Percentiles rank a stretch among this genome's conserved stretches.
Evolutionary conservation across 176 grass and related monocot species (phyloP).

Genomic region (Guadua angustifolia): DNA sequence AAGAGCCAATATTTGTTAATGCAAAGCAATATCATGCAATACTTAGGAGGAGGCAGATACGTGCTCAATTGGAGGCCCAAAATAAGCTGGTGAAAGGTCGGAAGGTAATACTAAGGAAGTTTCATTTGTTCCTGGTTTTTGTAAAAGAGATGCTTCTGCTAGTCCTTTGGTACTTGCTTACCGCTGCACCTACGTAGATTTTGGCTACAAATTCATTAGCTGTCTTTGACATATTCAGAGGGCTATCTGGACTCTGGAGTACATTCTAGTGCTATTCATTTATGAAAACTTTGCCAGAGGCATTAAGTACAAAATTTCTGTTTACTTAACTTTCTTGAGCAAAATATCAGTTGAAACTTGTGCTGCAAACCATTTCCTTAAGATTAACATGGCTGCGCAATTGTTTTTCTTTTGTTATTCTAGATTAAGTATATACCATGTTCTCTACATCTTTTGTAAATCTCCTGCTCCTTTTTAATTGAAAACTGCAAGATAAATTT

Average conservation of each 20-base stretch:
- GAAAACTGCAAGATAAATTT: neutral
- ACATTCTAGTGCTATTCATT: conserved; percentile 17
- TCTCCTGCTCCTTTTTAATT: conserved; percentile 16
- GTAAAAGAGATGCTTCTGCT: conserved; percentile 25
- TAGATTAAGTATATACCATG: neutral
- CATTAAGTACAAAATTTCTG: neutral
- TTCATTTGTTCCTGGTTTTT: neutral
- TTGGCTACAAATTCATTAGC: conserved; percentile 13
- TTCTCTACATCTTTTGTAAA: neutral
- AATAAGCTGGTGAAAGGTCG: conserved; percentile 86
- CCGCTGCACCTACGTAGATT: conserved; percentile 22
- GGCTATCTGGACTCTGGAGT: neutral
- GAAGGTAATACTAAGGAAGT: conserved; percentile 61
- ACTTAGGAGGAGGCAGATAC: conserved; percentile 80
- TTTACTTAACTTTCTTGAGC: neutral
- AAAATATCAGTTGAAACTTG: neutral
- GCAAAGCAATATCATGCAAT: conserved; percentile 96
- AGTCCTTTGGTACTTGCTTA: conserved; percentile 29
- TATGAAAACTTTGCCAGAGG: neutral
- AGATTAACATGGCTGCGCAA: neutral
- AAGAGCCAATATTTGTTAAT: conserved; percentile 95
- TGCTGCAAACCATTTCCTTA: neutral
- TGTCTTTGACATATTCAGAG: conserved; percentile 14
- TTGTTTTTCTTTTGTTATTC: conserved; percentile 7
- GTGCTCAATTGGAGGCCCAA: conserved; percentile 93